Base-by-base conservation (phyloP, 2,329 filamentous ascomycete genomes). In the Talaromyces sp. region DNA sequence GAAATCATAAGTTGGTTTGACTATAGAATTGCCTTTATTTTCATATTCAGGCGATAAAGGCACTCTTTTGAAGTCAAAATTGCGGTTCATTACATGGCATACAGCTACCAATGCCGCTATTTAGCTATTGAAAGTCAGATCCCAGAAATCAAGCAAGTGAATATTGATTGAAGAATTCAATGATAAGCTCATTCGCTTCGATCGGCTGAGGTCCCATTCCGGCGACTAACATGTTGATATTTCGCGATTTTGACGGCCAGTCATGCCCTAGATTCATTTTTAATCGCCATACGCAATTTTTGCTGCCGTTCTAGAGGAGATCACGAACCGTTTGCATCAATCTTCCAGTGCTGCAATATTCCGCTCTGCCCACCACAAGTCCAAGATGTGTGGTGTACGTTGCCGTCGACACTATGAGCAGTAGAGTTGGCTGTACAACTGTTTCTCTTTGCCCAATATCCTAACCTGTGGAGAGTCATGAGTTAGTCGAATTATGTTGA, bases 191-290 rank as follows among this genome's bases (percentile, higher is more conserved):
- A 60, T 77, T 82, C 1, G 80, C 81, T 47, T 80, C 70, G 22
- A 84, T 79, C 45, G 79, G 75, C 5, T 79, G 78, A 1, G 81
- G 80, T 0, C 72, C 72, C 63, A 81, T 75, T 0, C 74, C 76
- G 2, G 77, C 77, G 0, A 78, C 74, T 17, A 79, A 68, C 69
- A 82, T 80, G 6, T 79, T 80, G 63, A 82, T 76, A 69, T 82
- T 83, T 56, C 76, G 74, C 56, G 79, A 76, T 3, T 78, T 81
- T 25, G 80, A 81, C 5, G 81, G 77, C 81, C 82, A 83, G 63
- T 75, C 76, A 67, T 84, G 81, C 17, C 79, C 74, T 77, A 13
- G 5, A 19, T 8, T 29, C 8, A 40, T 3, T 25, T 25, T 2
- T 17, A 25, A n/a, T 58, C 2, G 43, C 22, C 25, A 27, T 6